Evolutionary conservation across 129 eudicot species (phyloP), one percentile per base, ranked within the genome.

Genomic region (Saussurea involucrata): DNA sequence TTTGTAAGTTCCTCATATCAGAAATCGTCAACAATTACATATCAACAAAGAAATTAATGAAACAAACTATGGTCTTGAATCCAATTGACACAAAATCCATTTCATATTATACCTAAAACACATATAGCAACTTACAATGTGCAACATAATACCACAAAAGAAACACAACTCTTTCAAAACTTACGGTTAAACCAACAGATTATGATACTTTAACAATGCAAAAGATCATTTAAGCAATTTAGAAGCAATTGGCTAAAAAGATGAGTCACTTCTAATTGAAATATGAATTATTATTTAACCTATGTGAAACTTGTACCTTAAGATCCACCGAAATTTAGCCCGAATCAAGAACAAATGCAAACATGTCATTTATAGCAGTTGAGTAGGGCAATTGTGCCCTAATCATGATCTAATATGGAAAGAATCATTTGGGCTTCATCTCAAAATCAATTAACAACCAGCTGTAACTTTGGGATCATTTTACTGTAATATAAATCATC

Each of bases 1-100:
- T 29, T 31, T 31, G 73, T 66, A 79, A 79, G 78, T 64, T 63
- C 13, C 5, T 63, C 8, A 17, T 29, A 40, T 37, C 31, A 60
- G 27, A 6, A 37, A 68, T 33, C 8, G 31, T 22, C 46, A 65
- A 11, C 9, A 27, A 15, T 44, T 65, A 65, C 20, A 40, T 28
- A 76, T 27, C 42, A 8, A 11, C n/a, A 17, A 17, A 15, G 58
- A 46, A 46, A 4, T 49, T n/a, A 8, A 8, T 49, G 0, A 4
- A 49, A n/a, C 8, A 49, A 49, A 17, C 22, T 5, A 17, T 49
- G 21, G 58, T 13, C 20, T 46, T 4, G 8, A 21, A 42, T 11
- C 15, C 58, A 46, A 15, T 15, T 46, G 21, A 15, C 15, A 49
- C 60, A 49, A 49, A 49, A 17, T 22, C 22, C 60, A 49, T 53